Conservation (phyloP, 352 stramenopile species). For the Phytophthora megakarya region DNA sequence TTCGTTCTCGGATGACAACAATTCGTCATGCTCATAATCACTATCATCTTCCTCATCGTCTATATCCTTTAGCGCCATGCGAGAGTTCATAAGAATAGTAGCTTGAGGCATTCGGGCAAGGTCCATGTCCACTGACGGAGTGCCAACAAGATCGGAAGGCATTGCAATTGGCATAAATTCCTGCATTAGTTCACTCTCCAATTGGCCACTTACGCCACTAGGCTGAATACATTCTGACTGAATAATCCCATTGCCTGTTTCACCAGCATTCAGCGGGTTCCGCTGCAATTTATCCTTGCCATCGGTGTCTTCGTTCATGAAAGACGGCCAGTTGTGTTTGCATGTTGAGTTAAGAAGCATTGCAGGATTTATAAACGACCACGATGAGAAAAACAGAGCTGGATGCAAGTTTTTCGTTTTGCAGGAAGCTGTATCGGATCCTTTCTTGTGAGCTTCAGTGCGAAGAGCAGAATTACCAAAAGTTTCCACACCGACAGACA, state of each 20-base stretch:
- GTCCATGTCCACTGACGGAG: background rate
- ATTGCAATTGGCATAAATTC: constrained; percentile 29
- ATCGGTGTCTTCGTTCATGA: constrained; percentile 59
- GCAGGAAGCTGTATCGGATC: constrained; percentile 31
- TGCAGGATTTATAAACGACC: constrained; percentile 73
- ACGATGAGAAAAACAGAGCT: constrained; percentile 85
- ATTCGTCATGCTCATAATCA: constrained; percentile 85
- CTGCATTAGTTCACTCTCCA: constrained; percentile 2
- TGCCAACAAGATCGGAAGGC: constrained; percentile 17
- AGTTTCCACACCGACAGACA: constrained; percentile 5
- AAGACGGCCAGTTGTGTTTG: constrained; percentile 83
- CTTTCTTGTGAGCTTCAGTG: constrained; percentile 22
- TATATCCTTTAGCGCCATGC: constrained; percentile 27
- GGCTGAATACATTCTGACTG: background rate
- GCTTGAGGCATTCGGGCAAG: constrained; percentile 19
- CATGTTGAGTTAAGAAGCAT: constrained; percentile 72
- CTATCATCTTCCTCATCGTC: constrained; percentile 74
- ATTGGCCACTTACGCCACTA: background rate
- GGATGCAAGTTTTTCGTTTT: constrained; percentile 73
- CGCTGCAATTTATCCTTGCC: constrained; percentile 27
- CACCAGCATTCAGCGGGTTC: constrained; percentile 10
- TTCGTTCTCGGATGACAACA: constrained; percentile 73
- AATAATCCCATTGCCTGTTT: background rate
- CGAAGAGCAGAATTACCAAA: constrained; percentile 1
- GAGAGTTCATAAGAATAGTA: constrained; percentile 10